Conservation (phyloP, 257 asterid genomes). For the Echites panduratus region DNA sequence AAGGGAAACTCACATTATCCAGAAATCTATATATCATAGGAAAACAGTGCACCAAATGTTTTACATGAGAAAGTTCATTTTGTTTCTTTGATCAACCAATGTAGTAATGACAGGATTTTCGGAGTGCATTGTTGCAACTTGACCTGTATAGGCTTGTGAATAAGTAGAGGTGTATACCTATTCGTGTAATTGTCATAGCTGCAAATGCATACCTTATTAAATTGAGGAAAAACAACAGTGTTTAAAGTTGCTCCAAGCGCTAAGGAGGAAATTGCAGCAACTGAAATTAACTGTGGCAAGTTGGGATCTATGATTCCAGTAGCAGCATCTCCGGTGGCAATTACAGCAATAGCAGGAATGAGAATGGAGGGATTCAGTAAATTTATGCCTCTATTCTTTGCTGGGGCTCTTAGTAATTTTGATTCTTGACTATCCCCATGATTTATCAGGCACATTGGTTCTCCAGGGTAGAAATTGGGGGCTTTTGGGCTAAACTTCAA, state of each 20-base stretch:
- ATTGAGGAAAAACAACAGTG: slow-evolving; percentile 56
- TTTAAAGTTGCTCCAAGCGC: slow-evolving; percentile 67
- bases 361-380: slow-evolving; percentile 61
- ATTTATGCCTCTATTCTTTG: slow-evolving; percentile 44
- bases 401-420: slow-evolving; percentile 67
- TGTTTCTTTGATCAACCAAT: neutral
- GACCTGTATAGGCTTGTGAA: neutral
- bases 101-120: neutral
- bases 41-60: neutral
- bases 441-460: slow-evolving; percentile 84
- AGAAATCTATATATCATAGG: neutral
- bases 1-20: neutral
- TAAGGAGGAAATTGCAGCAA: slow-evolving; percentile 63
- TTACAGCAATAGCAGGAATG: slow-evolving; percentile 55
- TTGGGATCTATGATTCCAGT: slow-evolving; percentile 82
- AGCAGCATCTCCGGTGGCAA: slow-evolving; percentile 89
- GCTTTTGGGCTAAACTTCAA: slow-evolving; percentile 67
- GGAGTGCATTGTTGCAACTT: neutral
- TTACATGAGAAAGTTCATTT: neutral
- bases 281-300: slow-evolving; percentile 74
- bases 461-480: slow-evolving; percentile 84
- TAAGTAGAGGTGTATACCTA: neutral
- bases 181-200: neutral
- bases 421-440: slow-evolving; percentile 89
- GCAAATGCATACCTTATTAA: slow-evolving; percentile 45